Percentiles rank a stretch among this genome's conserved stretches.
These are phyloP conservation scores for Garcia nutans DNA, from an alignment of 345 rosid genomes.

Conservation along the genomic window DNA sequence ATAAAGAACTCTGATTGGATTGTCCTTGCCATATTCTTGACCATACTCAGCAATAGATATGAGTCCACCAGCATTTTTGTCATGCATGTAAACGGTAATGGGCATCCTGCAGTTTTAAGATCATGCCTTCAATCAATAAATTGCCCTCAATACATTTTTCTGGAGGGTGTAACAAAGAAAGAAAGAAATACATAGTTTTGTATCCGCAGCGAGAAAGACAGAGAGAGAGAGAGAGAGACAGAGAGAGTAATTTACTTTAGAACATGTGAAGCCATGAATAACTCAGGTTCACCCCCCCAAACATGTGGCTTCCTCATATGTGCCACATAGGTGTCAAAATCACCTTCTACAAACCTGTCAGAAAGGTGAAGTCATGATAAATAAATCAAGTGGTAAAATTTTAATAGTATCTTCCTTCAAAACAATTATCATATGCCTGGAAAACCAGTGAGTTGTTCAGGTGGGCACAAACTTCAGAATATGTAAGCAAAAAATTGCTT, in stretches of 20 bases:
- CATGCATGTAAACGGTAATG: conserved; percentile 78
- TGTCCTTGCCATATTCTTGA: conserved; percentile 75
- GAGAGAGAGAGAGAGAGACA: not conserved
- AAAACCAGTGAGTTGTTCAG: not conserved
- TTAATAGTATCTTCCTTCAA: not conserved
- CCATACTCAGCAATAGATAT: conserved; percentile 88
- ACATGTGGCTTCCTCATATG: conserved; percentile 80
- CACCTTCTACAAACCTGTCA: conserved; percentile 92
- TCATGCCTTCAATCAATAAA: not conserved
- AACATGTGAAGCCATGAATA: conserved; percentile 95
- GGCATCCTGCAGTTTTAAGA: conserved; percentile 66
- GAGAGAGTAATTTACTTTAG: conserved; percentile 48
- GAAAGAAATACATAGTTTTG: not conserved
- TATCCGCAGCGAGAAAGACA: too few species aligned
- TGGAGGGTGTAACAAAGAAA: not conserved
- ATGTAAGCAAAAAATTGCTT: not conserved
- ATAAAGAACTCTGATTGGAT: conserved; percentile 74
- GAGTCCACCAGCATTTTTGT: conserved; percentile 67
- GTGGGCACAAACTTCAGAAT: not conserved
- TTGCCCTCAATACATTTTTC: not conserved
- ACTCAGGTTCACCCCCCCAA: conserved; percentile 99
- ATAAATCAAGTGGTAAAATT: conserved; percentile 4
- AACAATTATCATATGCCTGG: not conserved
- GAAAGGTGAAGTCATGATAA: conserved; percentile 18
- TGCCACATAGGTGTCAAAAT: conserved; percentile 73